A percentile compares a stretch with the other conserved stretches of the same genome.
Conservation (phyloP, 2,329 filamentous ascomycete species). For the Coleophoma eucalyptorum region DNA sequence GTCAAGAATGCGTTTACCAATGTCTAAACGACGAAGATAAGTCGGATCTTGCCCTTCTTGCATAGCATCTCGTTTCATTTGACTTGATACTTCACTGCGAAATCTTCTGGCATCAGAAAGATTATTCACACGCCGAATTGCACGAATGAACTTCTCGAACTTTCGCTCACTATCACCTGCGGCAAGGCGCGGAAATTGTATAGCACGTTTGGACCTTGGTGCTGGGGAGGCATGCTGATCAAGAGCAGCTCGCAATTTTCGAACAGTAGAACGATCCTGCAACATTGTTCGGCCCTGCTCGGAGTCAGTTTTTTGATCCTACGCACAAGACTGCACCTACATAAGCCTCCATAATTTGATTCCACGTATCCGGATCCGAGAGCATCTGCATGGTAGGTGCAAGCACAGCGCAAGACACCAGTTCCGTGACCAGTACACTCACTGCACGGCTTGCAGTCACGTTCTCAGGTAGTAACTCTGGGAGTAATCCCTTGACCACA, state of each 20-base stretch:
- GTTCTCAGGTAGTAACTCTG: constrained; percentile 67
- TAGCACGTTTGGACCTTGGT: constrained; percentile 59
- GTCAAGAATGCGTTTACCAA: constrained; percentile 85
- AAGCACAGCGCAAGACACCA: constrained; percentile 89
- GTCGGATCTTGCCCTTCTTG: constrained; percentile 78
- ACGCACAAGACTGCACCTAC: constrained; percentile 29
- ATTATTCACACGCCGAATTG: constrained; percentile 84
- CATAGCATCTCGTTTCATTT: constrained; percentile 79
- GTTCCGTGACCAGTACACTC: constrained; percentile 76
- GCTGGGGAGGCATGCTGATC: constrained; percentile 90
- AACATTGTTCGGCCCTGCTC: constrained; percentile 71
- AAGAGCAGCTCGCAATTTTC: constrained; percentile 83
- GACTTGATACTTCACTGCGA: constrained; percentile 86
- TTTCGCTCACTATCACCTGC: constrained; percentile 84
- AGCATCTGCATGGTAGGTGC: constrained; percentile 76
- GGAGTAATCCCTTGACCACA: constrained; percentile 68
- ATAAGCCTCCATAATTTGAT: constrained; percentile 89
- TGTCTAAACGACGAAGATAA: constrained; percentile 85
- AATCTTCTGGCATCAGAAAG: constrained; percentile 90
- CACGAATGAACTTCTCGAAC: constrained; percentile 91
- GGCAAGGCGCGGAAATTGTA: constrained; percentile 72
- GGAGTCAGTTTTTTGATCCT: constrained; percentile 6
- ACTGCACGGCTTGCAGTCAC: constrained; percentile 80
- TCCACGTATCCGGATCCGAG: constrained; percentile 94
- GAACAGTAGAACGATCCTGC: constrained; percentile 92